These are phyloP conservation scores for Ramalina intermedia DNA, from an alignment of 495 filamentous ascomycete genomes.

Conservation along the genomic window DNA sequence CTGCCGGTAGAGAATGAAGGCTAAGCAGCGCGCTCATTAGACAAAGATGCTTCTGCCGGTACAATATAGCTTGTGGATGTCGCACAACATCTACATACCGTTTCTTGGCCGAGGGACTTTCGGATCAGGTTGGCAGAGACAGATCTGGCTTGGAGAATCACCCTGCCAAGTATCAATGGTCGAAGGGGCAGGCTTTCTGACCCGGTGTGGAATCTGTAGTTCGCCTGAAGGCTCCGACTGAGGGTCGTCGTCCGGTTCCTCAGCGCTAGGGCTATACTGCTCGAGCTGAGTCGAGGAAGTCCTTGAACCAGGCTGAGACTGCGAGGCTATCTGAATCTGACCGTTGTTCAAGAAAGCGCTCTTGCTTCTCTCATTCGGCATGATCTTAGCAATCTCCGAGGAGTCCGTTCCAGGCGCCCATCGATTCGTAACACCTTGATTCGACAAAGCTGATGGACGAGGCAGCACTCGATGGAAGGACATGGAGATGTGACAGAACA, in stretches of 20 bases:
- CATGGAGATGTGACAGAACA: constrained; percentile 25
- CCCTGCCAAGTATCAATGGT: constrained; percentile 12
- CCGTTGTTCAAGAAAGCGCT: constrained; percentile 7
- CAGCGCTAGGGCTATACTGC: not conserved
- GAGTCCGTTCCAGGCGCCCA: constrained; percentile 22
- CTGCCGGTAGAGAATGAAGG: constrained; percentile 95
- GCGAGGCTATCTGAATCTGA: not conserved
- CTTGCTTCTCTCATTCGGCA: constrained; percentile 27
- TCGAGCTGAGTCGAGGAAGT: not conserved
- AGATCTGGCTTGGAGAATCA: constrained; percentile 45
- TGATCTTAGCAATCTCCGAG: constrained; percentile 36
- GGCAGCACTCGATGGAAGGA: constrained; percentile 44
- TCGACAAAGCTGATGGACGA: constrained; percentile 30
- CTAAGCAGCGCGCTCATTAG: constrained; percentile 28
- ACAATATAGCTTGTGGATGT: not conserved
- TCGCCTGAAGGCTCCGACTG: not conserved
- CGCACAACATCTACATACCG: constrained; percentile 44
- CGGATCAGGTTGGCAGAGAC: constrained; percentile 83
- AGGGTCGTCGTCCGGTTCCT: not conserved
- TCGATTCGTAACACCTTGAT: constrained; percentile 25
- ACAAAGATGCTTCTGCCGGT: not conserved
- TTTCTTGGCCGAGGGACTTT: constrained; percentile 92
- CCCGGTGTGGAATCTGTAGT: not conserved
- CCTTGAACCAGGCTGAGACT: not conserved
- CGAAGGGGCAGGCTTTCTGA: not conserved